A percentile compares a stretch with the other conserved stretches of the same genome.
Conservation (phyloP, 129 eudicot genomes). For the Flaveria trinervia region DNA sequence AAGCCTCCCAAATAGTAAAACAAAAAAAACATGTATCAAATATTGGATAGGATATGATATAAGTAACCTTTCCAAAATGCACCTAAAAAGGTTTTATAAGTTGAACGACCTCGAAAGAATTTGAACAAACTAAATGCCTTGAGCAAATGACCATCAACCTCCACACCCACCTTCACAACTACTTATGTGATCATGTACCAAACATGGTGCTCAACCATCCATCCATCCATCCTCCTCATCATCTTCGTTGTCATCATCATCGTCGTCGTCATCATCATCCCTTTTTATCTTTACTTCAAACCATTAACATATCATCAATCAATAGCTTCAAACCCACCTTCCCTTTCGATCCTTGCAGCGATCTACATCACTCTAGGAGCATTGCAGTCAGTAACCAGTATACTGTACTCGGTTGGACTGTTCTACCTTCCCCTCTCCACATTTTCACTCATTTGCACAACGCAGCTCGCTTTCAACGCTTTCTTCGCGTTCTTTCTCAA, state of each 20-base stretch:
- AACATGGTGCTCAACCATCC: slow-evolving; percentile 24
- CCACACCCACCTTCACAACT: slow-evolving; percentile 37
- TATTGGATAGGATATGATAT: neutral
- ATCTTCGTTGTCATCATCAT: slow-evolving; percentile 38
- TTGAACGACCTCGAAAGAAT: slow-evolving; percentile 1
- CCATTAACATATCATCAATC: slow-evolving; percentile 18
- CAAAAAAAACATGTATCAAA: neutral
- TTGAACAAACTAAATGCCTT: slow-evolving; percentile 15
- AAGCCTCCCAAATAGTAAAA: too few species aligned
- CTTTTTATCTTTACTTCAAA: slow-evolving; percentile 34
- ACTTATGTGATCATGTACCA: slow-evolving; percentile 37
- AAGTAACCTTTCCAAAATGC: neutral
- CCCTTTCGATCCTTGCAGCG: slow-evolving; percentile 11
- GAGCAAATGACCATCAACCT: slow-evolving; percentile 30
- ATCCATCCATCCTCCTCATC: too few species aligned
- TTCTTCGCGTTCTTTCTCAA: slow-evolving; percentile 39
- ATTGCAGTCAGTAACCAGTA: slow-evolving; percentile 25
- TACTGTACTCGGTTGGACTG: slow-evolving; percentile 37
- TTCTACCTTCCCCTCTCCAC: slow-evolving; percentile 39
- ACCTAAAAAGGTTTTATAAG: neutral
- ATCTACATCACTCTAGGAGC: slow-evolving; percentile 31
- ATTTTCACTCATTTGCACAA: slow-evolving; percentile 38
- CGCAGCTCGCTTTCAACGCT: slow-evolving; percentile 40
- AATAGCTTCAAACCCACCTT: slow-evolving; percentile 20
- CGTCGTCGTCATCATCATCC: slow-evolving; percentile 43